Conservation (phyloP, 257 asterid species). For the Craterostigma plantagineum region DNA sequence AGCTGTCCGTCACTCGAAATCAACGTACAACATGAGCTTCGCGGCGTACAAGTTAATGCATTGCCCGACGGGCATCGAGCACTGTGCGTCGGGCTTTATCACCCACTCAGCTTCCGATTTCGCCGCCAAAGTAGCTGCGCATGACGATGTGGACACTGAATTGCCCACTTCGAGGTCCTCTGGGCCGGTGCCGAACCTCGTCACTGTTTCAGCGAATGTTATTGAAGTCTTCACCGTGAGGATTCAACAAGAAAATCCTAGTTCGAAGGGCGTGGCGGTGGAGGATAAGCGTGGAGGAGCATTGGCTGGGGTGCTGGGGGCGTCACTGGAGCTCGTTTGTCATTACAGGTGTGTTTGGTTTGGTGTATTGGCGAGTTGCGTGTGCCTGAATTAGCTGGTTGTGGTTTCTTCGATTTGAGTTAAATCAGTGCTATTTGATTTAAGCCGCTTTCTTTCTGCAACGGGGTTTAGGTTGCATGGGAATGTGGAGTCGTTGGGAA, state of each 20-base stretch:
- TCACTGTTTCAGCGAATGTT: slow-evolving; percentile 61
- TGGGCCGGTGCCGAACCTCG: slow-evolving; percentile 69
- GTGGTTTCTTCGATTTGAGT: too few relatives aligned
- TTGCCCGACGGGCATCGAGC: slow-evolving; percentile 78
- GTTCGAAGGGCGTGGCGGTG: slow-evolving; percentile 19
- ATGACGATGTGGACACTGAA: slow-evolving; percentile 64
- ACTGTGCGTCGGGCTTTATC: slow-evolving; percentile 73
- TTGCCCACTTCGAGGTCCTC: slow-evolving; percentile 40
- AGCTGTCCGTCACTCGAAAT: too few relatives aligned
- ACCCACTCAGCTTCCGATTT: slow-evolving; percentile 53
- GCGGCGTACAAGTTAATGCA: slow-evolving; percentile 91
- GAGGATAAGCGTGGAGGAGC: slow-evolving; percentile 74
- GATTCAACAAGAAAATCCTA: slow-evolving; percentile 39
- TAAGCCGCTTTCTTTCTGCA: too few relatives aligned
- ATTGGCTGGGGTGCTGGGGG: slow-evolving; percentile 68
- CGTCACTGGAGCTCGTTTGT: slow-evolving; percentile 75
- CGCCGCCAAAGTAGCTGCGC: slow-evolving; percentile 28
- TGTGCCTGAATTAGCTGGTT: too few relatives aligned
- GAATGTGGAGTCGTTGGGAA: slow-evolving; percentile 75
- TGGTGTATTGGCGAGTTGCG: background rate
- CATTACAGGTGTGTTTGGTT: slow-evolving; percentile 45
- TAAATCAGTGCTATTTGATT: too few relatives aligned
- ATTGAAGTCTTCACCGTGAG: slow-evolving; percentile 64
- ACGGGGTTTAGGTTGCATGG: slow-evolving; percentile 64
- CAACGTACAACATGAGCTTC: slow-evolving; percentile 42